Evolutionary conservation across 2,329 filamentous ascomycete species (phyloP).

Genomic region (Harringtonia lauricola): DNA sequence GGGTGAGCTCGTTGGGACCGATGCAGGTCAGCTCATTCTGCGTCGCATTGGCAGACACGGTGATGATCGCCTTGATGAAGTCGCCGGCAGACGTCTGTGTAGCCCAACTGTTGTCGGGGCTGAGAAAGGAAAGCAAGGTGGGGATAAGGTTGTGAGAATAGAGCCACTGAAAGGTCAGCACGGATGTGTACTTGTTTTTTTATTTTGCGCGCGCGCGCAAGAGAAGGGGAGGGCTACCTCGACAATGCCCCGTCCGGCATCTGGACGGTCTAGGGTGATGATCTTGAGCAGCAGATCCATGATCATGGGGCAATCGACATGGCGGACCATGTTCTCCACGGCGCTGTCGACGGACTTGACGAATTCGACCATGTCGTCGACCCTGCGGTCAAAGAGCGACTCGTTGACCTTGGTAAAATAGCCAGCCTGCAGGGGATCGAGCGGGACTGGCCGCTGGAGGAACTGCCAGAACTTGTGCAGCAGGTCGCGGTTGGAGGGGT

Average conservation of each 20-base stretch:
- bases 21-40: conserved; percentile 99
- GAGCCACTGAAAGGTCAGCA: conserved; percentile 56
- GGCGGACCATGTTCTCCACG: conserved; percentile 74
- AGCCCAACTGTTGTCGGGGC: conserved; percentile 72
- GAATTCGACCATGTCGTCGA: conserved; percentile 88
- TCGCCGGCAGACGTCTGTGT: conserved; percentile 95
- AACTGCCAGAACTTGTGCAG: conserved; percentile 87
- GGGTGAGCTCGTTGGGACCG: conserved; percentile 90
- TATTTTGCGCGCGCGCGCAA: too few relatives aligned
- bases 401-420: conserved; percentile 99
- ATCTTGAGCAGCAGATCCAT: conserved; percentile 97
- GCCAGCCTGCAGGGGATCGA: conserved; percentile 87
- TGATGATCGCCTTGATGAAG: conserved; percentile 97
- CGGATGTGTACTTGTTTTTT: too few relatives aligned
- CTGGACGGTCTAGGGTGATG: conserved; percentile 86
- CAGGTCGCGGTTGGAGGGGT: conserved; percentile 54
- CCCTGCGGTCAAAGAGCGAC: conserved; percentile 94
- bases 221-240: conserved; percentile 43
- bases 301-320: conserved; percentile 95
- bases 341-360: conserved; percentile 76
- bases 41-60: conserved; percentile 94
- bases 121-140: conserved; percentile 73
- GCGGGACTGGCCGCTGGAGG: conserved; percentile 67
- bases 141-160: conserved; percentile 83
- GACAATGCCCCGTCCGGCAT: conserved; percentile 84